These are phyloP conservation scores for Kwoniella sp. DNA, from an alignment of 768 basidiomycete genomes.

Conservation along the genomic window DNA sequence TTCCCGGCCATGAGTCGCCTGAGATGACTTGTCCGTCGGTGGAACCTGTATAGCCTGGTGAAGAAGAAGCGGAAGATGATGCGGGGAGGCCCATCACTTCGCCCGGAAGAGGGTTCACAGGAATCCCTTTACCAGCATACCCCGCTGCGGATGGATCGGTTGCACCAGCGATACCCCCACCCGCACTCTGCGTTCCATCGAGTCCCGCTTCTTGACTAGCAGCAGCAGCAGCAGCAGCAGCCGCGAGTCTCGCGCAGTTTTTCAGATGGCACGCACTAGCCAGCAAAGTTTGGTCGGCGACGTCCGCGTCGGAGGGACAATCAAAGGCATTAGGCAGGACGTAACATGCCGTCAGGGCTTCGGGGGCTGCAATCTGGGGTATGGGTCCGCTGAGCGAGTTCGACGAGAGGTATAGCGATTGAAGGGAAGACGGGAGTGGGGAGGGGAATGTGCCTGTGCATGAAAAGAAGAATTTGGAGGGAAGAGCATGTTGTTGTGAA, in stretches of 20 bases:
- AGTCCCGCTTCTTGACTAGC: too few relatives aligned
- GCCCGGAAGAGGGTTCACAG: slow-evolving; percentile 27
- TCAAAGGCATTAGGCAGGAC: slow-evolving; percentile 24
- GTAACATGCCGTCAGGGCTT: slow-evolving; percentile 15
- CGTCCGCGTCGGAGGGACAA: slow-evolving; percentile 19
- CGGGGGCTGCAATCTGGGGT: slow-evolving; percentile 13
- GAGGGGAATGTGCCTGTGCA: slow-evolving; percentile 12
- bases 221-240: background rate
- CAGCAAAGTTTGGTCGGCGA: slow-evolving; percentile 14
- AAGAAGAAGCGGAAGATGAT: background rate
- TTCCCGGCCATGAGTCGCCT: background rate
- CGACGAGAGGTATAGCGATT: slow-evolving; percentile 19
- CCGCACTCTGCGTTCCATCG: too few relatives aligned
- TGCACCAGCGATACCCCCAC: too few relatives aligned
- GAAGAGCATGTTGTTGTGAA: background rate
- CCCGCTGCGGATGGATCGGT: background rate
- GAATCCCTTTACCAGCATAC: slow-evolving; percentile 11
- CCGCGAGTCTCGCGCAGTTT: slow-evolving; percentile 9
- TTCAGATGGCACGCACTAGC: slow-evolving; percentile 22
- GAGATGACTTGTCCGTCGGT: background rate
- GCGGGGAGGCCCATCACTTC: slow-evolving; percentile 14
- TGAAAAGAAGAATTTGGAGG: too few relatives aligned
- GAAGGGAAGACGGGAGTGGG: slow-evolving; percentile 1
- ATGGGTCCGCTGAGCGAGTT: slow-evolving; percentile 28
- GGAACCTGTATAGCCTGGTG: background rate